Conservation (phyloP, 139 green algal genomes). For the Chlamydomonas sp. region DNA sequence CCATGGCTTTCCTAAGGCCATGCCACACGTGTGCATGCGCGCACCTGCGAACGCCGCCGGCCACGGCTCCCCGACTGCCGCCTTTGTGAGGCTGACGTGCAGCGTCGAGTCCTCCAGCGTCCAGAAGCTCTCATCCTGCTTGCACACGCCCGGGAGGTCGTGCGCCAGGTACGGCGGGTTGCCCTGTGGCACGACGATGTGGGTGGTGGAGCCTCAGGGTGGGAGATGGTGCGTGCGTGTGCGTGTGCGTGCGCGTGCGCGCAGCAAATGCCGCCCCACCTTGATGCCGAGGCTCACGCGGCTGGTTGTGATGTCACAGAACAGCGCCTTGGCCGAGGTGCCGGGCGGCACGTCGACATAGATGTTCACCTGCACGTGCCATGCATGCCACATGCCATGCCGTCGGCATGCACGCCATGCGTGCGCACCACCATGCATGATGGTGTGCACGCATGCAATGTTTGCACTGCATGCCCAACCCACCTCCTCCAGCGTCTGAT, state of each 20-base stretch:
- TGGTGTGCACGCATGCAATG: no score
- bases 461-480: no score
- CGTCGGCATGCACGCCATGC: no score
- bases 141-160: neutral
- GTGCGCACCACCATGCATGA: no score
- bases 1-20: no score
- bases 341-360: slow-evolving; percentile 71
- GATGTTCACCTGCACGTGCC: no score
- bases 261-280: no score
- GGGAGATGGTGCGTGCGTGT: no score
- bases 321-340: slow-evolving; percentile 56
- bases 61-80: slow-evolving; percentile 69
- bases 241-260: no score
- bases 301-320: slow-evolving; percentile 43
- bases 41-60: slow-evolving; percentile 43
- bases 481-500: slow-evolving; percentile 64
- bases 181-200: no score
- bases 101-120: slow-evolving; percentile 49
- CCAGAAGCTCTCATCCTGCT: slow-evolving; percentile 12
- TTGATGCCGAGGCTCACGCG: slow-evolving; percentile 65
- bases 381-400: no score
- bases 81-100: slow-evolving; percentile 66
- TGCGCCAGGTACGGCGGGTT: slow-evolving; percentile 14
- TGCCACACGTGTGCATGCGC: no score
- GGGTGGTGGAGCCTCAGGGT: neutral